Percentiles rank a stretch among this genome's conserved stretches.
Evolutionary conservation across 108 stramenopile species (phyloP).

Genomic region (Mayamaea pseudoterrestris): DNA sequence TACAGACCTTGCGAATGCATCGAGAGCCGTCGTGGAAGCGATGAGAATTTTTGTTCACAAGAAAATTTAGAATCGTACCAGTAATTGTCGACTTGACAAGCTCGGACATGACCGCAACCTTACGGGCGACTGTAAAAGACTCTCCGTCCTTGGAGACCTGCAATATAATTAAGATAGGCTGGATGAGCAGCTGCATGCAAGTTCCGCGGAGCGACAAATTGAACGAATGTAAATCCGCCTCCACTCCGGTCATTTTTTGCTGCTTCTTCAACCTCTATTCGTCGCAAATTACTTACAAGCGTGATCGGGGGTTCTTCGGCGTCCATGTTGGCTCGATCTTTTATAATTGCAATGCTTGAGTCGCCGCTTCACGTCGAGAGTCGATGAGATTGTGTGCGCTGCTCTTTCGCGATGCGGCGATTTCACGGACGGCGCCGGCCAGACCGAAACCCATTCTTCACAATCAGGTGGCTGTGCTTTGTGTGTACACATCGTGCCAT

Average conservation of each 20-base stretch:
- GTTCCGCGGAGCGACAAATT: neutral
- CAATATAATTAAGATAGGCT: neutral
- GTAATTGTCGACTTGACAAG: slow-evolving; percentile 98
- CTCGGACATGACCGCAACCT: slow-evolving; percentile 94
- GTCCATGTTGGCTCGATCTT: neutral
- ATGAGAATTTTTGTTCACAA: neutral
- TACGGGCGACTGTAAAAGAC: slow-evolving; percentile 77
- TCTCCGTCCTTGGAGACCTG: slow-evolving; percentile 96
- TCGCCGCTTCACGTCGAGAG: too few species aligned
- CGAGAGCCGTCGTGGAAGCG: neutral
- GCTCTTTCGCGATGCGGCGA: too few species aligned
- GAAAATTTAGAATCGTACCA: slow-evolving; percentile 22
- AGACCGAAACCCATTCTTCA: too few species aligned
- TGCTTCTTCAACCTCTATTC: neutral
- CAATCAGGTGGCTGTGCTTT: too few species aligned
- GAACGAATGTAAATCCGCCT: too few species aligned
- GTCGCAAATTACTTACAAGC: slow-evolving; percentile 3
- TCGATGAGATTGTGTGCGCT: too few species aligned
- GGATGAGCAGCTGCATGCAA: neutral
- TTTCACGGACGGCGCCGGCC: too few species aligned
- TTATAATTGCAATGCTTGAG: neutral
- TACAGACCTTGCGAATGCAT: neutral
- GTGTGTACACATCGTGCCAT: too few species aligned
- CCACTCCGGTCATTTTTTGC: neutral
- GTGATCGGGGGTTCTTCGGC: slow-evolving; percentile 8